Base-by-base conservation (phyloP, 345 rosid species). In the Eucalyptus cloeziana region DNA sequence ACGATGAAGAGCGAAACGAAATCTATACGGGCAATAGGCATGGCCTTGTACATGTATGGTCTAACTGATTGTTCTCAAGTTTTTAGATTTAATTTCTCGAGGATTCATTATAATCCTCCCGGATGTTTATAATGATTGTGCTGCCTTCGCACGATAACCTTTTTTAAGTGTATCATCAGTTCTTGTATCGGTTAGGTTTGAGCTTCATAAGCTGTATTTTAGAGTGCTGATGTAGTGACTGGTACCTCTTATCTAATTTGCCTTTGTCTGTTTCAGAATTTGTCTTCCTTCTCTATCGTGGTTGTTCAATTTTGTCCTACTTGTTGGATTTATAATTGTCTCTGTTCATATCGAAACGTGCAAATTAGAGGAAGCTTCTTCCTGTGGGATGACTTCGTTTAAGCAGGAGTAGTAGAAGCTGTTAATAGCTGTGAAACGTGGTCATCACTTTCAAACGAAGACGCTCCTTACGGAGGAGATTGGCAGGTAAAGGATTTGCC, bases 21-120 rank as follows among this genome's bases (percentile, higher is more conserved):
- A 96, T 96, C 15, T 96, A 95, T 86, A 96, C 96, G 0, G 98
- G 98, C 58, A 96, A 95, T 81, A 93, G 94, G 91, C 94, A 90
- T 81, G 98, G 98, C 44, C 92, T 96, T 30, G 94, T 95, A 87
- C 98, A 95, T 89, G 97, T 95, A 21, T 96, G 98, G 98, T 95
- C 97, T 86, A 95, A 96, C 89, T 93, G 91, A 93, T 54, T 43
- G 86, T 89, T 76, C 79, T 13, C 54, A 31, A 30, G 15, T 13
- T 37, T 62, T 49, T 67, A 30, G 10, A 47, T 67, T 60, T 87
- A 13, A 67, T 69, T 62, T 87, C 54, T 88, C 33, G 17, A 12
- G 54, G 54, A n/a, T 80, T 45, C 60, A 67, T 62, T 40, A 43
- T 79, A 51, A 50, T 90, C 86, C 89, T 76, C 52, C 67, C 8